Evolutionary conservation across 2,329 filamentous ascomycete species (phyloP), one percentile per base, ranked within the genome.

Genomic region (Beauveria sp.): DNA sequence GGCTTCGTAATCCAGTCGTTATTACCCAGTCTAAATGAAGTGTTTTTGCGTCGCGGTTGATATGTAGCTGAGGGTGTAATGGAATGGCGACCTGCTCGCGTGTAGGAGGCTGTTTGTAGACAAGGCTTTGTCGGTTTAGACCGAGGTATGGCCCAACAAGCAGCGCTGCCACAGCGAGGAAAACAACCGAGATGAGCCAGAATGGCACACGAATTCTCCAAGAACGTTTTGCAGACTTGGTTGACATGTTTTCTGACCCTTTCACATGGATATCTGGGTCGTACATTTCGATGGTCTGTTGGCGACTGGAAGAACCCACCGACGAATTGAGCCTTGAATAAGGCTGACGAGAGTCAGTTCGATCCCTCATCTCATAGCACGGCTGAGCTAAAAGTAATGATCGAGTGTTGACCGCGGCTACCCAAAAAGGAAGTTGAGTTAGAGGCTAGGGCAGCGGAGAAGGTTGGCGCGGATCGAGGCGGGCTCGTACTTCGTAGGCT

Each of bases 21-120:
- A 63, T 43, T 14, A 49, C 53, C 62, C 62, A 63, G 42, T 63
- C 58, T 18, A 61, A 63, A 16, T 18, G 28, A 9, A 57, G n/a
- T 1, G 58, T 61, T 46, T 56, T 50, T 22, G 53, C 18, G 4
- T 40, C 45, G 22, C 62, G 34, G n/a, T 18, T 48, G 4, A 9
- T 52, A 31, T 63, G 58, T 5, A 43, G 18, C 12, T 59, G 31
- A 16, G 62, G 58, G n/a, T 61, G 53, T 14, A 63, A 26, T 5
- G 26, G 40, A 18, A 63, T 63, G 3, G 52, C 62, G 2, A 63
- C 52, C 45, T 63, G 58, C 2, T 59, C 40, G 52, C 26, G 14
- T 34, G 16, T 24, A 8, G 51, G 57, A 22, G 46, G 8, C 22
- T 46, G 51, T 28, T 45, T 60, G 51, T 50, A 12, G 3, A 40